Conservation (phyloP, 2,329 filamentous ascomycete genomes). For the Colletotrichum karsti region DNA sequence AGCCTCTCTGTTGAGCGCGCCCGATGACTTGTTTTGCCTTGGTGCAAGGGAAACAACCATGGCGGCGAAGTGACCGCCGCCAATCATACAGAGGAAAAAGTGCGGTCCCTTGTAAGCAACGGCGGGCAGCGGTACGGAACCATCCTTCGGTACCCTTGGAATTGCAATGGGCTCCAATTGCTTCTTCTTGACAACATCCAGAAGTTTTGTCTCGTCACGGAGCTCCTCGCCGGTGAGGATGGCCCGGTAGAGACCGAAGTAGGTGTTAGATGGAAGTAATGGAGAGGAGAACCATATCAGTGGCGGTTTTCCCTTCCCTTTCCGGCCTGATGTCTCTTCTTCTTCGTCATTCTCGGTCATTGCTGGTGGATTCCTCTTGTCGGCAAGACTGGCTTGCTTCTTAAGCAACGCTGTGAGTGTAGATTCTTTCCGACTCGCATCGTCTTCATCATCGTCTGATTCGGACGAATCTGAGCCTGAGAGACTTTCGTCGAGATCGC, state of each 20-base stretch:
- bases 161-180: conserved; percentile 73
- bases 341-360: conserved; percentile 59
- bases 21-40: conserved; percentile 75
- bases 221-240: conserved; percentile 80
- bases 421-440: conserved; percentile 66
- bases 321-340: conserved; percentile 50
- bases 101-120: conserved; percentile 77
- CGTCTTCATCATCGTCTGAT: conserved; percentile 71
- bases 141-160: conserved; percentile 65
- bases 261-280: conserved; percentile 77
- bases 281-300: conserved; percentile 88
- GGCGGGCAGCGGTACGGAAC: conserved; percentile 54
- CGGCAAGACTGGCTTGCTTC: conserved; percentile 80
- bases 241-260: conserved; percentile 85
- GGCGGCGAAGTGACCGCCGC: conserved; percentile 94
- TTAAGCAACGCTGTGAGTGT: conserved; percentile 81
- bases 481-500: conserved; percentile 87
- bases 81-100: conserved; percentile 98
- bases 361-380: conserved; percentile 47
- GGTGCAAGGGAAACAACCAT: conserved; percentile 94
- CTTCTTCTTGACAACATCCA: conserved; percentile 77
- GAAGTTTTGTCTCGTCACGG: conserved; percentile 66
- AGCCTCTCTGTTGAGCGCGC: conserved; percentile 83
- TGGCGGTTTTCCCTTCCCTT: conserved; percentile 62
- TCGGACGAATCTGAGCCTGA: conserved; percentile 85